Base-by-base conservation (phyloP, 2,329 filamentous ascomycete genomes). In the Aschersonia sp. region DNA sequence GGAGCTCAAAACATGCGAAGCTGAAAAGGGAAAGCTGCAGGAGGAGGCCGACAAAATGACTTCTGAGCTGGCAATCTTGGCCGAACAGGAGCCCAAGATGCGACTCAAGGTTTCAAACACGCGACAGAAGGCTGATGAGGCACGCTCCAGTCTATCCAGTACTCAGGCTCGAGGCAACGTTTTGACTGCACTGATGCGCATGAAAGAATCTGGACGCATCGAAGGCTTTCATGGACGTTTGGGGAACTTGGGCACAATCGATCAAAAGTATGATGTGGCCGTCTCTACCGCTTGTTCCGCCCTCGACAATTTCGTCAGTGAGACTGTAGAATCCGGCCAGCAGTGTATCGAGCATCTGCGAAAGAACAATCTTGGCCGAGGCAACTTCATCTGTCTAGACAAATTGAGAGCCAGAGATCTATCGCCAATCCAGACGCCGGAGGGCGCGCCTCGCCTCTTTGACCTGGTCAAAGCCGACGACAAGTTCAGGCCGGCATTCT, bases 341-440 rank as follows among this genome's bases (percentile, higher is more conserved):
- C 89, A 97, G 62, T 98, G 94, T 64, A 97, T 98, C 53, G 92
- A 97, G 60, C 92, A 98, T 59, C 75, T 98, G 10, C 81, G 92
- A 48, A 98, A 97, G 72, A 98, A 95, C 57, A 96, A 96, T 56
- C 80, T 98, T 4, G 92, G 92, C 10, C 81, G 94, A 57, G 92
- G 89, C 50, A 96, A 96, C 68, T 97, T 98, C 63, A 97, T 98
- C 58, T 86, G 92, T 55, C 75, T 98, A 12, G 87, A 98, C 63
- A 88, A 90, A 60, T 71, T 97, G 45, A 79, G 87, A 30, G 72
- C 76, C 33, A 79, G 87, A 46, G 86, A 95, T 57, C 69, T 97
- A 56, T 81, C 81, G 2, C 69, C 78, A 0, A 89, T 97, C 47
- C 75, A 85, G 50, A 98, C 92, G 0, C 92, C 92, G 0, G 92